These are phyloP conservation scores for Pseudogymnoascus sp. DNA, from an alignment of 2,329 filamentous ascomycete genomes.

Conservation along the genomic window DNA sequence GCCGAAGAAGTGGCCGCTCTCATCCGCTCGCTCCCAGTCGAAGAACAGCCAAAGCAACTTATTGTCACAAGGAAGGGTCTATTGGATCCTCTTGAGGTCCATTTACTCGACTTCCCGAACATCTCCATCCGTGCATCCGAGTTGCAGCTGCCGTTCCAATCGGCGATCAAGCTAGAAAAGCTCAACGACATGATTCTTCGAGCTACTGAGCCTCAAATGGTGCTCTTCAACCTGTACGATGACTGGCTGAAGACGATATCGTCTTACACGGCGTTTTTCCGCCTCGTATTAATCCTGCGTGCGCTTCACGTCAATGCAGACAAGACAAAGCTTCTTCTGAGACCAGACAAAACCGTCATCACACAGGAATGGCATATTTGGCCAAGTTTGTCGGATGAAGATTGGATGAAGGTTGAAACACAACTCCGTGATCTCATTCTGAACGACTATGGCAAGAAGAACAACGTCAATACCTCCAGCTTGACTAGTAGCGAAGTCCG, in stretches of 20 bases:
- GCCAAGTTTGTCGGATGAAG: conserved; percentile 87
- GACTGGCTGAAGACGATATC: conserved; percentile 99
- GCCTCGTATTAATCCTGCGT: conserved; percentile 84
- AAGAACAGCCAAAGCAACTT: conserved; percentile 97
- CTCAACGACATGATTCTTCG: conserved; percentile 97
- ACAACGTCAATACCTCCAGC: conserved; percentile 97
- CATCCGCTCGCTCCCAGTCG: conserved; percentile 88
- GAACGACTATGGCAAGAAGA: conserved; percentile 99
- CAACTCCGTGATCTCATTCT: conserved; percentile 90
- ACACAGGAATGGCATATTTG: conserved; percentile 99
- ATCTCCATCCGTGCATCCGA: conserved; percentile 98
- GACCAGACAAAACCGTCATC: conserved; percentile 95
- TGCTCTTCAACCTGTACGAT: conserved; percentile 96
- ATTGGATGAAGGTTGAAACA: conserved; percentile 99
- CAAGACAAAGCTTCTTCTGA: conserved; percentile 91
- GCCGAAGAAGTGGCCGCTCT: conserved; percentile 98
- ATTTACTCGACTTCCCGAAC: conserved; percentile 95
- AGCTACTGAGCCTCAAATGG: conserved; percentile 99
- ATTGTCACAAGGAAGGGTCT: conserved; percentile 97
- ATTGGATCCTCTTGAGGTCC: conserved; percentile 91
- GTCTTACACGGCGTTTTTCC: conserved; percentile 96
- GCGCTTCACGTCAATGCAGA: conserved; percentile 96
- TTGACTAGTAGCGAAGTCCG: conserved; percentile 94
- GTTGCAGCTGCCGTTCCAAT: conserved; percentile 94
- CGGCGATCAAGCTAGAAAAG: conserved; percentile 99